Evolutionary conservation across 75 land plant species (phyloP).

Genomic region (Ceratopteris richardii): DNA sequence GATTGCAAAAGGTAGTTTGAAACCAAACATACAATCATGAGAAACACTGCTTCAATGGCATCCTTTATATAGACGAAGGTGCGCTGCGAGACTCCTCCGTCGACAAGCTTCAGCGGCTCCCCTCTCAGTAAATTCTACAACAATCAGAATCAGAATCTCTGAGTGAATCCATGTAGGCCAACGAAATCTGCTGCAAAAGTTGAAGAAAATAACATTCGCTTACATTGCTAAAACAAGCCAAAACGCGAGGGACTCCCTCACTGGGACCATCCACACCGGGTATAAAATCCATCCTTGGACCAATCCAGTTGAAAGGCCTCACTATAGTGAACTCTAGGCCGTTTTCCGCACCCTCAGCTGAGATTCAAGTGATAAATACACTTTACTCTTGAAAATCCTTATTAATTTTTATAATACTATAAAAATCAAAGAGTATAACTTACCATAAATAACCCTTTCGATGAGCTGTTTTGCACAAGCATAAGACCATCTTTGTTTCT

Average conservation of each 20-base stretch:
- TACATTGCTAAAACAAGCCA: slow-evolving; percentile 97
- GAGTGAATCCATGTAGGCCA: too few relatives aligned
- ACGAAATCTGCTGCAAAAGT: too few relatives aligned
- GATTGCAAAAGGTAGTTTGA: too few relatives aligned
- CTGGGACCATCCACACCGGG: slow-evolving; percentile 98
- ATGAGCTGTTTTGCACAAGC: slow-evolving; percentile 98
- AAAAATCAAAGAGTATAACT: too few relatives aligned
- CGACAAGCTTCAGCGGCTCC: slow-evolving; percentile 94
- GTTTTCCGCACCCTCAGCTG: slow-evolving; percentile 95
- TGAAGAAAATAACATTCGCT: too few relatives aligned
- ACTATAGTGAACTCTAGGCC: slow-evolving; percentile 95
- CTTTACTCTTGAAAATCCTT: too few relatives aligned
- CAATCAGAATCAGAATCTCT: not conserved
- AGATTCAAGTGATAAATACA: too few relatives aligned
- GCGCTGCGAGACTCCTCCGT: slow-evolving; percentile 88
- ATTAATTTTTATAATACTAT: too few relatives aligned
- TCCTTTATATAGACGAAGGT: slow-evolving; percentile 94
- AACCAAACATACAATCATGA: slow-evolving; percentile 63
- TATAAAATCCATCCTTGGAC: slow-evolving; percentile 98
- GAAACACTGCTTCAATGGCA: slow-evolving; percentile 83
- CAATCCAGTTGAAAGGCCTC: slow-evolving; percentile 99
- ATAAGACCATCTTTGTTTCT: slow-evolving; percentile 96
- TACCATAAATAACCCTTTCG: slow-evolving; percentile 91
- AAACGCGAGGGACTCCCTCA: slow-evolving; percentile 92
- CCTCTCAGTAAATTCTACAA: slow-evolving; percentile 64